Evolutionary conservation across 441 rosid genomes (phyloP).

Genomic region (Macaranga tanarius): DNA sequence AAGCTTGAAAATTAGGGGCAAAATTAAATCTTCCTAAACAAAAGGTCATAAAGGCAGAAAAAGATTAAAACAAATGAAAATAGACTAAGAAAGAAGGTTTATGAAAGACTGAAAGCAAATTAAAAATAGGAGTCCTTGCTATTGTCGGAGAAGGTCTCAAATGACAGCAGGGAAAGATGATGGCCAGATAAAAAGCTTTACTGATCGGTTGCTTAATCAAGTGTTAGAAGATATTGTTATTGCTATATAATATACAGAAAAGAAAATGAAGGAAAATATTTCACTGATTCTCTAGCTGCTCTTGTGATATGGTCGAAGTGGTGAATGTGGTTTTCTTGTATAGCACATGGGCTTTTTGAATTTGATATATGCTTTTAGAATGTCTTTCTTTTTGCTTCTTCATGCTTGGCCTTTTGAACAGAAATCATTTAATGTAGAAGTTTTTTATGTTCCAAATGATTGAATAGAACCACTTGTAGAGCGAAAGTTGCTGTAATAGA

Average conservation of each 20-base stretch:
- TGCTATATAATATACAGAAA: background rate
- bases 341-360: background rate
- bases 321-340: background rate
- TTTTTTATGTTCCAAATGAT: background rate
- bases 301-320: background rate
- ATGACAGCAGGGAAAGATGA: no score
- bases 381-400: background rate
- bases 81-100: no score
- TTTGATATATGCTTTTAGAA: background rate
- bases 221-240: background rate
- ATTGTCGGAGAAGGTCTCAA: no score
- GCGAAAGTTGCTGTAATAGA: slow-evolving; percentile 14
- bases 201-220: no score
- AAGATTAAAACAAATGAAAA: no score
- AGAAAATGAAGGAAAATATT: background rate
- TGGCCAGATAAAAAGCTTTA: no score
- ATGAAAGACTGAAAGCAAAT: no score
- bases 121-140: no score
- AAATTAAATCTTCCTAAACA: no score
- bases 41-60: no score
- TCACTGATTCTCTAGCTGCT: slow-evolving; percentile 4
- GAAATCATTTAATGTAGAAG: background rate
- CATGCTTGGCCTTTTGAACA: background rate
- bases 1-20: no score
- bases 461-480: background rate